Evolutionary conservation across 2,329 filamentous ascomycete genomes (phyloP), one percentile per base, ranked within the genome.

Genomic region (Neofusicoccum sp.): DNA sequence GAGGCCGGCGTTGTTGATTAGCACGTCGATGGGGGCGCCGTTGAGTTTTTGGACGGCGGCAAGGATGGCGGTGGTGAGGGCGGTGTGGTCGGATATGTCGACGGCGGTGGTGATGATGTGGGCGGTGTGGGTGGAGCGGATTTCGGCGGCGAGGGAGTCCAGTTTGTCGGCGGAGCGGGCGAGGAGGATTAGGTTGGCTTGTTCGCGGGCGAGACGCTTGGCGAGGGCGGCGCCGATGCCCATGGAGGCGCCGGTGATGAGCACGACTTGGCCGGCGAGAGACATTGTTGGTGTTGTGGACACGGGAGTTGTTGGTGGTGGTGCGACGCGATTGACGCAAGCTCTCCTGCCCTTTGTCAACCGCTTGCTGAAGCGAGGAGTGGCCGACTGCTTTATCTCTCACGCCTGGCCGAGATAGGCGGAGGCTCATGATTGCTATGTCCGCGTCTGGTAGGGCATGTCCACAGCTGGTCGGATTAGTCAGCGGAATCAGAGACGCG

Each of bases 1-100:
- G 4, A 82, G 73, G 0, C 79, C 79, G 1, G 79, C 77, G 57
- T 81, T 81, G 65, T 81, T 82, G 65, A 81, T 70, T 0, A 82
- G 70, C 11, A 80, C 70, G 44, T 81, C 77, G 20, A 82, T 76
- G 1, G 69, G 65, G 0, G 73, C 73, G 3, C 75, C 56, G 45
- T 76, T 68, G 2, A 16, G 31, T 9, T 38, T 4, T 5, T 70
- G 63, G 1, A 77, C 66, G 0, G 71, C 68, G 1, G 65, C 65
- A 14, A 61, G 61, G 5, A 79, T 66, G 2, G 72, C 72, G 3
- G 65, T 60, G 33, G 73, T 66, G 16, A 73, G 63, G 47, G 71
- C 70, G 24, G 75, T 65, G 49, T 75, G 63, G 45, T 71, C 60
- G 20, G 63, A 63, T 12, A 76, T 69, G 58, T 79, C 75, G 20